Percentiles rank a stretch among this genome's conserved stretches.
Evolutionary conservation across 345 rosid genomes (phyloP).

Genomic region (Eucalyptus erythrocorys): DNA sequence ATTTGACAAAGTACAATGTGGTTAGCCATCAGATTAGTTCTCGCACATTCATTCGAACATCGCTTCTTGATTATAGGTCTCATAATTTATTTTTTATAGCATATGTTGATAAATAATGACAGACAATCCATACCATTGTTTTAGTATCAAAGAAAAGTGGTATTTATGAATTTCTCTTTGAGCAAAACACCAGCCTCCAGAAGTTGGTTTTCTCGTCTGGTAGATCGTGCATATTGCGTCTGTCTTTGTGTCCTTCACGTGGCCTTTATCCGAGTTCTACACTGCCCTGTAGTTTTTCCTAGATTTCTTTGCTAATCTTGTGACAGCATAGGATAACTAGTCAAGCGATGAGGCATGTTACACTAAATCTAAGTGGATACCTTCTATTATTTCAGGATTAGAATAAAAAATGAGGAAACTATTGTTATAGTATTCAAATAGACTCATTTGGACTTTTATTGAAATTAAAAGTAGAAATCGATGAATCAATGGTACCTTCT

Average conservation of each 20-base stretch:
- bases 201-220: not conserved
- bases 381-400: not conserved
- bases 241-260: not conserved
- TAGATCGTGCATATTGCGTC: not conserved
- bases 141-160: not conserved
- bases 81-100: not conserved
- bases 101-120: not conserved
- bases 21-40: not conserved
- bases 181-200: not conserved
- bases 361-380: not conserved
- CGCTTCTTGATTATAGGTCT: not conserved
- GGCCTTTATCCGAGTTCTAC: not conserved
- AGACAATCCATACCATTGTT: not conserved
- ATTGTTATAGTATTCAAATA: not conserved
- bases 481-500: not conserved
- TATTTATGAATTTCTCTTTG: not conserved
- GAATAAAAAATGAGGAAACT: not conserved
- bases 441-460: not conserved
- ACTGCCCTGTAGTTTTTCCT: not conserved
- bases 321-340: not conserved
- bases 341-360: accelerated
- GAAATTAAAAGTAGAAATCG: not conserved
- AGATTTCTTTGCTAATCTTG: not conserved
- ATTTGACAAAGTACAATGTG: not conserved
- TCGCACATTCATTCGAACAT: not conserved